Evolutionary conservation across 78 protist genomes (phyloP).

Genomic region (Protostelium mycophagum): DNA sequence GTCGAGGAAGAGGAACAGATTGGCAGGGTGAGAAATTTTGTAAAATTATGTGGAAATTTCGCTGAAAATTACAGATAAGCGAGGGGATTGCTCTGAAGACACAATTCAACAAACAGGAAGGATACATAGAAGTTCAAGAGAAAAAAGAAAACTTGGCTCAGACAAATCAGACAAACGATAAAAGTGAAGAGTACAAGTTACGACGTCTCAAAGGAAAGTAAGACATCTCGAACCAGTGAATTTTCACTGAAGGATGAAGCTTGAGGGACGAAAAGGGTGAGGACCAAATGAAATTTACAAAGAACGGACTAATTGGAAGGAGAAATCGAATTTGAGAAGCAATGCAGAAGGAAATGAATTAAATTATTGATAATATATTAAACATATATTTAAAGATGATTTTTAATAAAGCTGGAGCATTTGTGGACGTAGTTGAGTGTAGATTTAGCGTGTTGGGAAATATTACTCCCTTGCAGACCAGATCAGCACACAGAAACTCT

Average conservation of each 20-base stretch:
- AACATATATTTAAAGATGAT: too few species aligned
- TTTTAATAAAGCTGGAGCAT: too few species aligned
- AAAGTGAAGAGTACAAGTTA: neutral
- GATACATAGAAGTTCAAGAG: neutral
- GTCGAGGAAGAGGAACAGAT: neutral
- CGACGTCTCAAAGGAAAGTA: neutral
- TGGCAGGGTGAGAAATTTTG: neutral
- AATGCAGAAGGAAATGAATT: too few species aligned
- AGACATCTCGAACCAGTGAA: too few species aligned
- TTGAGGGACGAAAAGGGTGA: neutral
- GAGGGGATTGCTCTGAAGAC: neutral
- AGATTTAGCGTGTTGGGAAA: too few species aligned
- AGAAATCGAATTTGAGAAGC: neutral
- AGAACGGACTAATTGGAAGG: neutral
- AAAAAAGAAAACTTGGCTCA: neutral
- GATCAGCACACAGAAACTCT: too few species aligned
- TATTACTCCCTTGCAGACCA: too few species aligned
- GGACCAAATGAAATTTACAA: neutral
- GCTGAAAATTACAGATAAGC: neutral
- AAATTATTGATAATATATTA: too few species aligned
- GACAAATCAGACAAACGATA: neutral
- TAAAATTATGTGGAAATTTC: too few species aligned
- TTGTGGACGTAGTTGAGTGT: too few species aligned
- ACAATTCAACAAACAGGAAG: neutral
- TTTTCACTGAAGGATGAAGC: too few species aligned